Conservation (phyloP, 164 flowering plant species). For the Macadamia integrifolia region DNA sequence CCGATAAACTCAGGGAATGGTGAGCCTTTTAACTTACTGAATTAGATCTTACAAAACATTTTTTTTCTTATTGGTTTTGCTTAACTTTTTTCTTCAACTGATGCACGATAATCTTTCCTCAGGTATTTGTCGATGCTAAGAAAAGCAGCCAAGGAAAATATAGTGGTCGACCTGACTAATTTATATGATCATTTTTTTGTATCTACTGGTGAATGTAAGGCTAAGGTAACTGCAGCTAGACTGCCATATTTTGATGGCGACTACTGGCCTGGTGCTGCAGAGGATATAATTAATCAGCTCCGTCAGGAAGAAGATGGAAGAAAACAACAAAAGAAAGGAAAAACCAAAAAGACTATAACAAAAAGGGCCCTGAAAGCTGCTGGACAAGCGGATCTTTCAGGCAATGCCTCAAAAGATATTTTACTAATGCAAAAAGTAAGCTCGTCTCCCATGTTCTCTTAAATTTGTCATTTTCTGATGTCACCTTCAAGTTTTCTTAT, state of each 20-base stretch:
- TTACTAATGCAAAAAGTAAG: constrained; percentile 87
- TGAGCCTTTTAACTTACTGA: constrained; percentile 27
- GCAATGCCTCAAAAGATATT: constrained; percentile 85
- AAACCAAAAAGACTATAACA: constrained; percentile 70
- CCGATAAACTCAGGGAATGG: constrained; percentile 97
- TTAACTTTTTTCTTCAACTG: background rate
- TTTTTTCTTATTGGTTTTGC: background rate
- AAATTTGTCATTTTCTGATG: background rate
- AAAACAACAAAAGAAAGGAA: constrained; percentile 80
- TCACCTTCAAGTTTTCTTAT: background rate
- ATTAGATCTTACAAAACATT: background rate
- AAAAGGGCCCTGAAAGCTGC: constrained; percentile 95
- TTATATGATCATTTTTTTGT: constrained; percentile 90
- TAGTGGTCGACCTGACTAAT: constrained; percentile 88
- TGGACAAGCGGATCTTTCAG: constrained; percentile 86
- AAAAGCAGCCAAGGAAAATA: constrained; percentile 76
- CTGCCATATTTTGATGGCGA: constrained; percentile 99
- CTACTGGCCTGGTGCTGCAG: constrained; percentile 99
- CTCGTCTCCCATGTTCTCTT: background rate
- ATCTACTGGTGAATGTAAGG: constrained; percentile 76
- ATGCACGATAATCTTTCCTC: constrained; percentile 10
- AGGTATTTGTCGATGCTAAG: constrained; percentile 93
- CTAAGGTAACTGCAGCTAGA: constrained; percentile 94
- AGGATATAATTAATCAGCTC: constrained; percentile 82
- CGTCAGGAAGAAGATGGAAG: constrained; percentile 92